Evolutionary conservation across 1,284 basidiomycete species (phyloP).

Genomic region (Papiliotrema nemorosa): DNA sequence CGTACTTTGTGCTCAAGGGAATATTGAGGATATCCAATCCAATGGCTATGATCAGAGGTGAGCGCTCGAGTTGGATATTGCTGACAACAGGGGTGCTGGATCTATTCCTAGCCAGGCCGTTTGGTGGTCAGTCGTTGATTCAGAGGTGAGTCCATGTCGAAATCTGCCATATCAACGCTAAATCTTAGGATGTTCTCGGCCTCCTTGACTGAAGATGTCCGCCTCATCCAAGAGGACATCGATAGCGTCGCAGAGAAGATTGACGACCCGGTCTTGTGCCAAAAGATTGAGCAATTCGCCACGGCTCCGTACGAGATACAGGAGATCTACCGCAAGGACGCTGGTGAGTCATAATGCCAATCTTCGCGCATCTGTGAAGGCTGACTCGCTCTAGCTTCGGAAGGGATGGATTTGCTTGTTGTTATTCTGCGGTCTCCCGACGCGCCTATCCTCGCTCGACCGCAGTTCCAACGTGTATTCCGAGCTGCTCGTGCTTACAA

Average conservation of each 20-base stretch:
- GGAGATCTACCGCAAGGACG: constrained; percentile 71
- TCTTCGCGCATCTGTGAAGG: no score
- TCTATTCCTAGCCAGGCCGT: constrained; percentile 95
- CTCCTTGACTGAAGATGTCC: constrained; percentile 83
- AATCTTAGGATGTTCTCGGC: constrained; percentile 82
- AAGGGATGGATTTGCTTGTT: constrained; percentile 74
- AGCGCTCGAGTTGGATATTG: no score
- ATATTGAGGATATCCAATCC: constrained; percentile 93
- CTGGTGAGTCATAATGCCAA: constrained; percentile 57
- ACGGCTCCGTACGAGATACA: constrained; percentile 85
- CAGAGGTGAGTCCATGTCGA: constrained; percentile 60
- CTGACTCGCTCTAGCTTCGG: constrained; percentile 54
- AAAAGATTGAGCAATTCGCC: constrained; percentile 82
- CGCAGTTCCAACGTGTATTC: constrained; percentile 73
- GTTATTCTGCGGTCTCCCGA: constrained; percentile 78
- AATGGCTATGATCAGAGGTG: constrained; percentile 88
- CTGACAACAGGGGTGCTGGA: constrained; percentile 72
- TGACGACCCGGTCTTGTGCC: constrained; percentile 79
- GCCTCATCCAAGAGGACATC: constrained; percentile 77
- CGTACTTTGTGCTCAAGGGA: constrained; percentile 92
- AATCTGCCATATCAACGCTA: neutral
- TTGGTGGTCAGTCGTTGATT: constrained; percentile 84
- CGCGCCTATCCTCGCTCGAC: constrained; percentile 66
- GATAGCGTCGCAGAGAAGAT: constrained; percentile 81
- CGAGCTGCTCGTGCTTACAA: constrained; percentile 72